Evolutionary conservation across 2,329 filamentous ascomycete species (phyloP).

Genomic region (Venturia oleaginea): DNA sequence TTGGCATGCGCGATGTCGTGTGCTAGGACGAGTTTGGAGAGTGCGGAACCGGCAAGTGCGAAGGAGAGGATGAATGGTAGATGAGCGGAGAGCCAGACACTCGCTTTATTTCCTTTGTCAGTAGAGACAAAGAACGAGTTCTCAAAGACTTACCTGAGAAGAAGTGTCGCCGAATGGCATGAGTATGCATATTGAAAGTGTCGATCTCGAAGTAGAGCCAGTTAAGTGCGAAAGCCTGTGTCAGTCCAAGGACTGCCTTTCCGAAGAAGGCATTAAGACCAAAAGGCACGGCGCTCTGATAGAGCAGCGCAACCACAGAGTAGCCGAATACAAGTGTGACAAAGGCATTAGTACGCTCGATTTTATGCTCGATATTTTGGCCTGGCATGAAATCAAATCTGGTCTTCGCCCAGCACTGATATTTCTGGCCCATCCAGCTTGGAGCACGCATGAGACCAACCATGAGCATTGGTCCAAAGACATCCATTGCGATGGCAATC

Average conservation of each 20-base stretch:
- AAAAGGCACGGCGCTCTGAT: conserved; percentile 44
- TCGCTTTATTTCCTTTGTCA: conserved; percentile 26
- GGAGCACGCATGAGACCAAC: conserved; percentile 28
- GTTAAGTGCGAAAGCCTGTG: conserved; percentile 51
- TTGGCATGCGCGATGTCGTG: conserved; percentile 44
- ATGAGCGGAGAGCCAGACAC: conserved; percentile 48
- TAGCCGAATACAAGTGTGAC: conserved; percentile 57
- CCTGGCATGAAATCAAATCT: conserved; percentile 53
- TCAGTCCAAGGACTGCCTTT: conserved; percentile 50
- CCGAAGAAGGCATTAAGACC: conserved; percentile 52
- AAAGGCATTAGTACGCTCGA: conserved; percentile 56
- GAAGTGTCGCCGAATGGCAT: conserved; percentile 50
- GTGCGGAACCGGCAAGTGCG: conserved; percentile 48
- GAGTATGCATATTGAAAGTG: conserved; percentile 44
- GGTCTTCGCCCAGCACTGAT: conserved; percentile 20
- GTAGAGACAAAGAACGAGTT: background rate
- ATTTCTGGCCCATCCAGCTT: conserved; percentile 17
- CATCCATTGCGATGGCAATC: conserved; percentile 46
- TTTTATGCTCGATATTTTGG: conserved; percentile 57
- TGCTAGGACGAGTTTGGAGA: conserved; percentile 51
- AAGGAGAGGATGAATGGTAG: conserved; percentile 56
- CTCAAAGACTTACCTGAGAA: conserved; percentile 29
- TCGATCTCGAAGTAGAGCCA: conserved; percentile 59
- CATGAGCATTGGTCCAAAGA: conserved; percentile 38
- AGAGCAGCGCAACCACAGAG: conserved; percentile 52